A percentile compares a stretch with the other conserved stretches of the same genome.
These are phyloP conservation scores for Colletotrichum melonis DNA, from an alignment of 2,329 filamentous ascomycete genomes.

Conservation along the genomic window DNA sequence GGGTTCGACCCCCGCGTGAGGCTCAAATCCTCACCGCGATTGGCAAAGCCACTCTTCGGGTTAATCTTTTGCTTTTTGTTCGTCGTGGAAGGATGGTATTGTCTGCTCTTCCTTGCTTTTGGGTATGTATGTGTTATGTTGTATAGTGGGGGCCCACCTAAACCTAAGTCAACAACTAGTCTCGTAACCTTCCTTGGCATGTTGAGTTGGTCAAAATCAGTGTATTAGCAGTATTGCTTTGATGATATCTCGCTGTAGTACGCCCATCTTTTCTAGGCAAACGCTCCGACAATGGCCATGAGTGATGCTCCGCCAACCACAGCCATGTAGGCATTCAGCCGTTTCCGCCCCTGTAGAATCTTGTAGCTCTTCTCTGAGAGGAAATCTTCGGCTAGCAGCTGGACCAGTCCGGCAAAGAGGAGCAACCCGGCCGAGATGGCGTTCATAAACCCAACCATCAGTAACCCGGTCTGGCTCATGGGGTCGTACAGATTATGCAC, in stretches of 20 bases:
- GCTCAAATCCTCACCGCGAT: conserved; percentile 38
- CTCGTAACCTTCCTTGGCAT: too few relatives aligned
- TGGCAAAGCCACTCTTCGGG: conserved; percentile 9
- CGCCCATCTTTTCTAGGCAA: conserved; percentile 62
- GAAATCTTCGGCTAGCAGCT: conserved; percentile 88
- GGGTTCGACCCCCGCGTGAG: conserved; percentile 42
- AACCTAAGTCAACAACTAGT: too few relatives aligned
- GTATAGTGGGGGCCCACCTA: too few relatives aligned
- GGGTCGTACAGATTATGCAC: conserved; percentile 86
- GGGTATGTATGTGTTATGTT: too few relatives aligned
- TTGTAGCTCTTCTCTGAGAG: conserved; percentile 80
- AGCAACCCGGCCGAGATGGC: conserved; percentile 84
- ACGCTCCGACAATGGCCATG: conserved; percentile 80
- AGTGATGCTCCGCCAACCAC: conserved; percentile 73
- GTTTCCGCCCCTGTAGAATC: conserved; percentile 69
- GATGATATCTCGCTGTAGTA: neutral
- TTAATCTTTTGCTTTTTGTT: conserved; percentile 16
- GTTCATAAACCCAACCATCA: conserved; percentile 90
- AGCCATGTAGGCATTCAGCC: conserved; percentile 71
- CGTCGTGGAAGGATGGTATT: neutral
- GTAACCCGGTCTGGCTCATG: conserved; percentile 76
- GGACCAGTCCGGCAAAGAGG: conserved; percentile 85
- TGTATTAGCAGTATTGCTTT: neutral
- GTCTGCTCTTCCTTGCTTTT: neutral
- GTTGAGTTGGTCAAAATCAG: neutral